Base-by-base conservation (phyloP, 2,329 filamentous ascomycete species). In the Pyricularia sp. region DNA sequence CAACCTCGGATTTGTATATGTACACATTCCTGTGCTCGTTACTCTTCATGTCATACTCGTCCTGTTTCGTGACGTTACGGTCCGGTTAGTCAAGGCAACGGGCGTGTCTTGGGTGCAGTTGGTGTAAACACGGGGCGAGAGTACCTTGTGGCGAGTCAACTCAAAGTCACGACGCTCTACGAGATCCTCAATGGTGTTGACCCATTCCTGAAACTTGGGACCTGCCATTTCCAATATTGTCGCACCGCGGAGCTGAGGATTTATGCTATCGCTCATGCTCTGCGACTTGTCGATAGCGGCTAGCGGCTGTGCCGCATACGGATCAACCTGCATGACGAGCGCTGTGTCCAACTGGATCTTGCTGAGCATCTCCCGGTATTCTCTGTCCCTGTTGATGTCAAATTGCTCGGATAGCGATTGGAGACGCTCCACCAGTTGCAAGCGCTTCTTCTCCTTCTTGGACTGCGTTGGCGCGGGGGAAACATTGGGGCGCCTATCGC, bases 271-370 rank as follows among this genome's bases (percentile, higher is more conserved):
- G 71, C 78, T 79, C 68, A 76, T 75, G 69, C 74, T 75, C 72
- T 77, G 77, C 74, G 83, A 81, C 67, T 81, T 79, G 58, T 81
- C 79, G 58, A 82, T 79, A 58, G 75, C 76, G 6, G 55, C 82
- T 3, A 82, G 77, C 1, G 81, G 80, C 25, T 80, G 77, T 65
- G 81, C 80, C 26, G 85, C 83, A 77, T 97, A 96, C 0, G 92
- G 91, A 75, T 97, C 91, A 68, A 95, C 92, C 73, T 92, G 89
- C 78, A 93, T 89, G 72, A 97, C 92, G 64, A 97, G 85, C 70
- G 87, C 92, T 80, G 94, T 93, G 78, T 97, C 94, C 72, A 92
- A 89, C 80, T 97, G 94, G n/a, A 97, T 88, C 73, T 92, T 92
- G 75, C 95, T 90, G 2, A 97, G 86, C 79, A 97, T 93, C 72